phyloP scores from a whole-genome alignment of 805 yeast species.

The Kregervanrija fluxuum region DNA sequence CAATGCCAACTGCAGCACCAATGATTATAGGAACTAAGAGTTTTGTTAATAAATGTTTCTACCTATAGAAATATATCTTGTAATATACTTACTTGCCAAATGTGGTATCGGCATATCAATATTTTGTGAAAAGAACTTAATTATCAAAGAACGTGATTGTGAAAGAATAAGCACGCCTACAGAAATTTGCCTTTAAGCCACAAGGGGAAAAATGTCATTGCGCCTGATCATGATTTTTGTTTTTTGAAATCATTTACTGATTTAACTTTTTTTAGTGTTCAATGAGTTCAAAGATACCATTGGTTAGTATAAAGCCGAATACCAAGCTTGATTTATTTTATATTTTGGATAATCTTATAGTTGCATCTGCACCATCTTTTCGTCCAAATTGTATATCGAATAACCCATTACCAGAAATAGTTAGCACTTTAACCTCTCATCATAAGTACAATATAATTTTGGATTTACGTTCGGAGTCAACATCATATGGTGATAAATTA shows the following conservation, averaged over 20 bases:
- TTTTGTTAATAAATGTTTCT: neutral
- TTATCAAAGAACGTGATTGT: neutral
- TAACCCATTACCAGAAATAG: too few relatives aligned
- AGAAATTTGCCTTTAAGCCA: neutral
- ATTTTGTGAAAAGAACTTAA: neutral
- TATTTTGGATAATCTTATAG: conserved; percentile 57
- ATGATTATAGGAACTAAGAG: conserved; percentile 15
- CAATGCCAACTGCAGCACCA: conserved; percentile 22
- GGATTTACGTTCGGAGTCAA: too few relatives aligned
- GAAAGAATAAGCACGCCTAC: neutral
- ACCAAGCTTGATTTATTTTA: conserved; percentile 55
- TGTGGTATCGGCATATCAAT: neutral
- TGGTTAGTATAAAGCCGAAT: neutral
- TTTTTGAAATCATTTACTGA: too few relatives aligned
- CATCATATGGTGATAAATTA: neutral
- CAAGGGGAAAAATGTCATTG: neutral
- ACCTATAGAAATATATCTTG: neutral
- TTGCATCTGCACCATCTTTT: conserved; percentile 60
- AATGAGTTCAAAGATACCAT: too few relatives aligned
- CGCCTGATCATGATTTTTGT: too few relatives aligned
- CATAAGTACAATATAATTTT: too few relatives aligned
- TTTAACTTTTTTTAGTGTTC: too few relatives aligned
- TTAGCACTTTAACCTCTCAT: too few relatives aligned
- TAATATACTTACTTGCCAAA: too few relatives aligned
- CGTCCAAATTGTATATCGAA: too few relatives aligned